phyloP scores from a whole-genome alignment of 768 basidiomycete genomes.

The Melanogaster broomeanus region DNA sequence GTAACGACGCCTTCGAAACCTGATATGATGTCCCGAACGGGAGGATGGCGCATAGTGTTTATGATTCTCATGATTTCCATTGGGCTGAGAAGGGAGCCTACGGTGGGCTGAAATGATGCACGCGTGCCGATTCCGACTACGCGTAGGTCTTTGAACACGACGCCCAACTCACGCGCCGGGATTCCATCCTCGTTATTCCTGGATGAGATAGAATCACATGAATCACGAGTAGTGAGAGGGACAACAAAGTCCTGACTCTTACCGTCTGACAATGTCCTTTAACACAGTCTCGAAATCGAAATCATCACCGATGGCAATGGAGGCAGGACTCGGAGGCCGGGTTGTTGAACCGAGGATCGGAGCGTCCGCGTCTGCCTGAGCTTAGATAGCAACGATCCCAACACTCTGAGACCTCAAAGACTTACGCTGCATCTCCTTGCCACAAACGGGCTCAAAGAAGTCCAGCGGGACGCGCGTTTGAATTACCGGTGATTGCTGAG shows the following conservation, averaged over 20 bases:
- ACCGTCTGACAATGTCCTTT: conserved; percentile 13
- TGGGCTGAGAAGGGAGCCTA: conserved; percentile 66
- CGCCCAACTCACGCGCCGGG: conserved; percentile 45
- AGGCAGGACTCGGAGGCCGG: not conserved
- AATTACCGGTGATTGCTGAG: no score
- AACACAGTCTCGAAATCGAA: conserved; percentile 17
- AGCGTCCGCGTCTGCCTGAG: not conserved
- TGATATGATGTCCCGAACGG: conserved; percentile 53
- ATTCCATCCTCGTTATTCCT: conserved; percentile 37
- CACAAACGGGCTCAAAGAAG: no score
- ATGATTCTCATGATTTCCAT: conserved; percentile 43
- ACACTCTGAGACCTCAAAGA: no score
- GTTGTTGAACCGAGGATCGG: not conserved
- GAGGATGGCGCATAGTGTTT: conserved; percentile 55
- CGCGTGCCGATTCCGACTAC: conserved; percentile 51
- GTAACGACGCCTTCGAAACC: conserved; percentile 58
- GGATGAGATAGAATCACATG: not conserved
- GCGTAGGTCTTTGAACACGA: conserved; percentile 51
- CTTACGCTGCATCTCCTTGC: no score
- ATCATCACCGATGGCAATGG: not conserved
- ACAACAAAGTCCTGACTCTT: not conserved
- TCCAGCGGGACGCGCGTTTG: no score
- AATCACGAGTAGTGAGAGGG: no score
- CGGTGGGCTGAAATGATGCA: conserved; percentile 56
- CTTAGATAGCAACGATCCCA: not conserved